Evolutionary conservation across 257 asterid genomes (phyloP).

Genomic region (Penstemon newberryi): DNA sequence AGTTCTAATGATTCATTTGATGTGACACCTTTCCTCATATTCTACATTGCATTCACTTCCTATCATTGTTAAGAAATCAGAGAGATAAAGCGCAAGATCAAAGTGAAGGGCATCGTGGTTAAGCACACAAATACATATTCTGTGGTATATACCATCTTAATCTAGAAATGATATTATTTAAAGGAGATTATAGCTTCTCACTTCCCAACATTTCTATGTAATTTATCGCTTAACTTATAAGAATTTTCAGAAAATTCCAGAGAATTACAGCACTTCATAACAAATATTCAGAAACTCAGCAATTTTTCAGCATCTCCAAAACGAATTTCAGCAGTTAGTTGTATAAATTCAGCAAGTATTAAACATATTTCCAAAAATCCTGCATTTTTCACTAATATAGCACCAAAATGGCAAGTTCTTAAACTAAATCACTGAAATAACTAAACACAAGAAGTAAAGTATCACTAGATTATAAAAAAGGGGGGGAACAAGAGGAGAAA

Average conservation of each 20-base stretch:
- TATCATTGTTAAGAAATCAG: not conserved
- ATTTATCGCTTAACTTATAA: not conserved
- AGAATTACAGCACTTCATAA: not conserved
- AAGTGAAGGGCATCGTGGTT: not conserved
- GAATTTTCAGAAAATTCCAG: not conserved
- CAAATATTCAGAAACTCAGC: not conserved
- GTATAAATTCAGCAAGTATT: not conserved
- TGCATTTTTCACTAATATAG: not conserved
- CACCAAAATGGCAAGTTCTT: not conserved
- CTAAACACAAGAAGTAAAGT: not conserved
- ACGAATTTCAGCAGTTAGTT: not conserved
- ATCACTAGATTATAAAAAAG: not conserved
- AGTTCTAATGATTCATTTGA: not conserved
- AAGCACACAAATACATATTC: not conserved
- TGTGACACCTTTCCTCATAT: not conserved
- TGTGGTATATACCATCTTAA: not conserved
- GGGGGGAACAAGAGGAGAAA: too few relatives aligned
- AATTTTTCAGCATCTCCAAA: not conserved
- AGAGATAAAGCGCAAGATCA: not conserved
- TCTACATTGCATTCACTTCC: conserved; percentile 8
- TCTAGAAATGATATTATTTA: not conserved
- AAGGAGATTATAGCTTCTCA: not conserved
- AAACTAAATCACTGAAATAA: not conserved
- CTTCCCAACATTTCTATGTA: not conserved
- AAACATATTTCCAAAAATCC: not conserved